A percentile compares a stretch with the other conserved stretches of the same genome.
phyloP scores from a whole-genome alignment of 257 asterid genomes.

The Agastache rugosa region DNA sequence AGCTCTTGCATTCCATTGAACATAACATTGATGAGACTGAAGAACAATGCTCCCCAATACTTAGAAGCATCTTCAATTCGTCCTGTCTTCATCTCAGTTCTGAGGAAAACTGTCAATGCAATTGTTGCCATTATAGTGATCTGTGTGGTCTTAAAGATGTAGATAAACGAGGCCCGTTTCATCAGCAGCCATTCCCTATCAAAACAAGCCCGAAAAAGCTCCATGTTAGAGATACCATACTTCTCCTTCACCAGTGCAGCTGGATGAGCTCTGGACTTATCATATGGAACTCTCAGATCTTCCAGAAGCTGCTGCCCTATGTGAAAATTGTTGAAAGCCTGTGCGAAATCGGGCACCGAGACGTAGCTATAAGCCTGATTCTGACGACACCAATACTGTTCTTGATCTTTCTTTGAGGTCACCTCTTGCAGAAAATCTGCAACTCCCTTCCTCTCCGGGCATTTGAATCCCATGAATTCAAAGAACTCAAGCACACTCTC shows the following conservation, averaged over 20 bases:
- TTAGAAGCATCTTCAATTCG: conserved; percentile 50
- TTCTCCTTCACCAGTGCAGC: conserved; percentile 81
- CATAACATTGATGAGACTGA: conserved; percentile 81
- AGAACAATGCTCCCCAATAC: conserved; percentile 81
- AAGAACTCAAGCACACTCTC: conserved; percentile 74
- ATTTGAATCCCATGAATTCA: conserved; percentile 67
- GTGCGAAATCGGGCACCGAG: conserved; percentile 61
- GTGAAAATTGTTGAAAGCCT: conserved; percentile 59
- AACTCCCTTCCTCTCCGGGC: conserved; percentile 83
- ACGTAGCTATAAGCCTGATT: conserved; percentile 57
- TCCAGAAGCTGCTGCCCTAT: conserved; percentile 52
- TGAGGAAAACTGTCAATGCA: conserved; percentile 71
- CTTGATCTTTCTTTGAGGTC: conserved; percentile 81
- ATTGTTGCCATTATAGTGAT: conserved; percentile 74
- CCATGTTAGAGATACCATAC: conserved; percentile 73
- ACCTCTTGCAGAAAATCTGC: conserved; percentile 93
- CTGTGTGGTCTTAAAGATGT: conserved; percentile 78
- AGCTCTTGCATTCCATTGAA: conserved; percentile 88
- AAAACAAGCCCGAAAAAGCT: conserved; percentile 73
- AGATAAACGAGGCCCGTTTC: conserved; percentile 69
- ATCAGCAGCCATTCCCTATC: conserved; percentile 78
- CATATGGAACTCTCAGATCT: conserved; percentile 67
- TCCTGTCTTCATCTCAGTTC: conserved; percentile 82
- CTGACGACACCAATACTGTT: conserved; percentile 69
- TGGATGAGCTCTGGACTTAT: conserved; percentile 65